Evolutionary conservation across 768 basidiomycete species (phyloP), one percentile per base, ranked within the genome.

Genomic region (Tricholoma hemisulphureum): DNA sequence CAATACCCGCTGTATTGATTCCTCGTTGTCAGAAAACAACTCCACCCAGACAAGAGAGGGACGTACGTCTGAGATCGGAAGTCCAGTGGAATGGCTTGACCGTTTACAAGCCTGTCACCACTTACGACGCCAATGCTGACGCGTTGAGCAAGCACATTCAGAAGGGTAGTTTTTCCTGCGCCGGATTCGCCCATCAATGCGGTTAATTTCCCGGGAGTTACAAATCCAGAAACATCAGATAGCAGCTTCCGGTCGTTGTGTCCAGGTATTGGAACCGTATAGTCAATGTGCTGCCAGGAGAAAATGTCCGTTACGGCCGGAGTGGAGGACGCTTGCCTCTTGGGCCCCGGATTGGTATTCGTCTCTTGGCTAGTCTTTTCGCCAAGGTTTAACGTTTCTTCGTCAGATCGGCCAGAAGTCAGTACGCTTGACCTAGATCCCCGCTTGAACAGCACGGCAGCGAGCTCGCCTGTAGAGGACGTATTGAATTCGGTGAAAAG

Each of bases 131-230:
- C 84, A 8, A 72, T 74, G 39, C 69, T 69, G 1, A 73, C 69
- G 2, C 83, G 77, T 58, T 83, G 75, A n/a, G 85, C 84, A 3
- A 85, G 69, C 53, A 78, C 87, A 68, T 82, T 84, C 29, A 82
- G 75, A 56, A 80, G 77, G 24, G 82, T 89, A 32, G 83, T 89
- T 83, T 78, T 80, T 14, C 80, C 80, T 34, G 77, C 75, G 5
- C 76, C 78, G 43, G 69, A 80, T 73, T 73, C 80, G 56, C 80
- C 93, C 91, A 88, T 93, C 64, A 86, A 80, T 53, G 88, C 89
- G 0, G 88, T 91, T 56, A 93, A 71, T 58, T 83, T 92, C 5
- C 93, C 93, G 0, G 92, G 93, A 10, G 83, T 83, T 20, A 92
- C 91, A 69, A 81, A 94, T 0, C 92, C 92, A 24, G 85, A 88